phyloP scores from a whole-genome alignment of 441 rosid species.

The Adansonia grandidieri region DNA sequence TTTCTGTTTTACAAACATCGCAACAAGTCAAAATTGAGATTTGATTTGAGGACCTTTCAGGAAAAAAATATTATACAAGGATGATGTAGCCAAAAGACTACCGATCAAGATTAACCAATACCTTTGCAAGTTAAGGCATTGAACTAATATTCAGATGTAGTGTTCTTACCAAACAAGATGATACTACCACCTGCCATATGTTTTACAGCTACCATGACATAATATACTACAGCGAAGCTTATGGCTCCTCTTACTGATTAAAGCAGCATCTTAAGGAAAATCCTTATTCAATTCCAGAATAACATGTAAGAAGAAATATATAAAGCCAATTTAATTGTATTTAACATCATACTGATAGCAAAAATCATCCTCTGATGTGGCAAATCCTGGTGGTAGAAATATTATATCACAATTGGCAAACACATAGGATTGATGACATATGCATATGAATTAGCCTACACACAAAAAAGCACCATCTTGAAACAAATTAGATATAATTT shows the following conservation, averaged over 20 bases:
- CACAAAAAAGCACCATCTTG: neutral
- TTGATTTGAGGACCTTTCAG: neutral
- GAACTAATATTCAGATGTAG: neutral
- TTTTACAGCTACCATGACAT: neutral
- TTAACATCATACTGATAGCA: neutral
- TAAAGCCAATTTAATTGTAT: neutral
- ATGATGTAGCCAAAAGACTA: neutral
- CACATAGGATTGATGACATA: neutral
- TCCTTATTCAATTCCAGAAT: neutral
- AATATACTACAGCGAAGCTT: neutral
- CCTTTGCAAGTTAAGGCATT: neutral
- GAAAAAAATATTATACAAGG: neutral
- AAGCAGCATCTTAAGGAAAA: constrained; percentile 3
- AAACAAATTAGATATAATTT: neutral
- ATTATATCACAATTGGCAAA: neutral
- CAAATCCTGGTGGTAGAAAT: neutral
- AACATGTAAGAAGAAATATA: neutral
- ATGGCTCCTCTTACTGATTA: neutral
- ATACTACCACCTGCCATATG: neutral
- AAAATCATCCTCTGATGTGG: neutral
- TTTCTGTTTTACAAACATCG: neutral
- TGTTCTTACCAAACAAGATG: neutral
- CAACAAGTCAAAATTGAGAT: neutral
- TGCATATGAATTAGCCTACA: constrained; percentile 10
- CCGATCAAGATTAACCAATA: neutral